phyloP scores from a whole-genome alignment of 2,329 filamentous ascomycete genomes.

The Sporothrix dimorphospora region DNA sequence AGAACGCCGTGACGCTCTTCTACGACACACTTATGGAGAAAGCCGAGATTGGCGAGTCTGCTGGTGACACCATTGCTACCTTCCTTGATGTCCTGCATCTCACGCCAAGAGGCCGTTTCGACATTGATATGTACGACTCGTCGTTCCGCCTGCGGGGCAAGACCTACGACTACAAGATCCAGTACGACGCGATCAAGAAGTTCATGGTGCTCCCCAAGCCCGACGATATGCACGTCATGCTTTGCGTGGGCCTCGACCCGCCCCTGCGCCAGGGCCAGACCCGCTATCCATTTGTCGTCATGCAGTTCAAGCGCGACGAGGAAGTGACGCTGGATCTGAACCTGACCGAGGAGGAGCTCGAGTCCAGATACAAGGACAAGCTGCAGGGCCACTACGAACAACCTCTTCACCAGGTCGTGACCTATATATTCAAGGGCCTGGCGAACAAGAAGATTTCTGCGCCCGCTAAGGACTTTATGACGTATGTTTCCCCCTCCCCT shows the following conservation, averaged over 20 bases:
- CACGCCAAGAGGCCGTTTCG: constrained; percentile 97
- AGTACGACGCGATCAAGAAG: constrained; percentile 97
- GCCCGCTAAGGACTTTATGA: constrained; percentile 91
- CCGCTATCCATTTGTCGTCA: constrained; percentile 95
- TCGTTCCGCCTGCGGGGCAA: constrained; percentile 97
- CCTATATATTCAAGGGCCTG: constrained; percentile 91
- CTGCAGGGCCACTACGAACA: constrained; percentile 89
- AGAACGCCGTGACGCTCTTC: constrained; percentile 95
- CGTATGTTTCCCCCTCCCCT: constrained; percentile 49
- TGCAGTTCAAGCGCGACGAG: constrained; percentile 98
- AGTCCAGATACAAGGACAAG: constrained; percentile 85
- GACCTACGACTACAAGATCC: constrained; percentile 99
- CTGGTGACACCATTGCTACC: constrained; percentile 96
- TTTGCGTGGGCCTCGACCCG: constrained; percentile 91
- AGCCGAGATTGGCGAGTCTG: constrained; percentile 97
- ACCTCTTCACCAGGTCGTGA: constrained; percentile 89
- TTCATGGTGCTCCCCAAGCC: constrained; percentile 98
- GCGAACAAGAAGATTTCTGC: constrained; percentile 94
- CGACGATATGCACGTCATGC: constrained; percentile 94
- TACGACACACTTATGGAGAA: constrained; percentile 98
- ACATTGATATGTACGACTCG: constrained; percentile 98
- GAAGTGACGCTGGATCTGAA: constrained; percentile 96
- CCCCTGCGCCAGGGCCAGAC: constrained; percentile 96
- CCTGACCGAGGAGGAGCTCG: constrained; percentile 85
- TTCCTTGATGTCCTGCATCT: constrained; percentile 97